Evolutionary conservation across 352 stramenopile species (phyloP).

Genomic region (Phytophthora europaea): DNA sequence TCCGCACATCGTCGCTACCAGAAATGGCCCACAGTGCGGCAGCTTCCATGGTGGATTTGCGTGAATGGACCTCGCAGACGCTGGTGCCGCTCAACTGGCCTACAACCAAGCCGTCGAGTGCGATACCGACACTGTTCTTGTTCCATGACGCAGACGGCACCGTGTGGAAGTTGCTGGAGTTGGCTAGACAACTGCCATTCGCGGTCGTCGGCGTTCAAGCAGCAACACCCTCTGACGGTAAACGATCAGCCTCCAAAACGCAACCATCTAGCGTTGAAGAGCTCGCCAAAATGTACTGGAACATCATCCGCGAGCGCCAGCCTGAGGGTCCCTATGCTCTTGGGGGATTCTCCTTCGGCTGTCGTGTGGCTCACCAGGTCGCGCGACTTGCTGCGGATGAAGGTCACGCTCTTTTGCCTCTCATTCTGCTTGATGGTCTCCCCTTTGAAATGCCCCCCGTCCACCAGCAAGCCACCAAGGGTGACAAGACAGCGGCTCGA

Average conservation of each 20-base stretch:
- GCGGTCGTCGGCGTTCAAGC: constrained; percentile 52
- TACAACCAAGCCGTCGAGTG: background rate
- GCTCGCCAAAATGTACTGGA: constrained; percentile 53
- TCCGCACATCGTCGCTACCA: constrained; percentile 45
- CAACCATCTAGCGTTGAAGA: constrained; percentile 38
- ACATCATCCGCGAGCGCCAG: constrained; percentile 43
- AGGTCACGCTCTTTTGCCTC: constrained; percentile 40
- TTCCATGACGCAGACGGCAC: constrained; percentile 66
- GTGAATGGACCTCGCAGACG: constrained; percentile 19
- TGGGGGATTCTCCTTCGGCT: constrained; percentile 74
- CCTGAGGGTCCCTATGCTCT: constrained; percentile 48
- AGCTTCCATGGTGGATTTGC: constrained; percentile 19
- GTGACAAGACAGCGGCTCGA: constrained; percentile 24
- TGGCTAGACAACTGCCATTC: constrained; percentile 51
- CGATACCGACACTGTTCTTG: constrained; percentile 47
- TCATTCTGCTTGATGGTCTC: constrained; percentile 56
- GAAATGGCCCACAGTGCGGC: constrained; percentile 50
- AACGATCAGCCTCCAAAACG: background rate
- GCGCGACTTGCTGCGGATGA: constrained; percentile 37
- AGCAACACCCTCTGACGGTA: background rate
- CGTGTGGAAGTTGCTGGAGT: constrained; percentile 68
- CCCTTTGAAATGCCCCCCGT: constrained; percentile 34
- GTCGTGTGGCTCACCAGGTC: constrained; percentile 60
- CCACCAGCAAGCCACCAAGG: constrained; percentile 9
- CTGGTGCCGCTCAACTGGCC: constrained; percentile 55